Evolutionary conservation across 140 eudicot species (phyloP).

Genomic region (Bidens hawaiensis): DNA sequence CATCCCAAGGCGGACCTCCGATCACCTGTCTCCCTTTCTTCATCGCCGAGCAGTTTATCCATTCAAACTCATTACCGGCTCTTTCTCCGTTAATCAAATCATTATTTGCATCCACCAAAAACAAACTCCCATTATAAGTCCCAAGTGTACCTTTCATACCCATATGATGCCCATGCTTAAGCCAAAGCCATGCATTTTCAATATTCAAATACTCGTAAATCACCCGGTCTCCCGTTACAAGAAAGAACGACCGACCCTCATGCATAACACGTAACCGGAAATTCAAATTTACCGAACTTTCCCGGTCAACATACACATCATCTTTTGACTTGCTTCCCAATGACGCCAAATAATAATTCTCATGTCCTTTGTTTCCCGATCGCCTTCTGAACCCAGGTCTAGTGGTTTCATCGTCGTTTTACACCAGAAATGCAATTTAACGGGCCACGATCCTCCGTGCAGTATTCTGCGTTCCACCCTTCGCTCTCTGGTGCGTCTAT

Average conservation of each 20-base stretch:
- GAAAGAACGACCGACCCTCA: conserved; percentile 55
- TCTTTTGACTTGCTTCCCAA: conserved; percentile 28
- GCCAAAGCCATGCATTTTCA: conserved; percentile 71
- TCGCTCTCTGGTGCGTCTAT: conserved; percentile 88
- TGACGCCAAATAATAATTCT: conserved; percentile 33
- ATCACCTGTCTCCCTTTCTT: conserved; percentile 59
- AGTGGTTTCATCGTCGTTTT: conserved; percentile 29
- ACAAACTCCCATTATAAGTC: conserved; percentile 75
- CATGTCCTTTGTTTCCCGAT: conserved; percentile 32
- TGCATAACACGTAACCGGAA: conserved; percentile 67
- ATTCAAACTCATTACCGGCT: conserved; percentile 37
- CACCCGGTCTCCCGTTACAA: conserved; percentile 40
- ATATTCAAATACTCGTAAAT: conserved; percentile 54
- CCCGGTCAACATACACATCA: conserved; percentile 9
- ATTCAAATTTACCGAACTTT: conserved; percentile 25
- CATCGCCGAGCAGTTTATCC: conserved; percentile 78
- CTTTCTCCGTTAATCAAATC: conserved; percentile 70
- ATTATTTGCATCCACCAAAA: conserved; percentile 54
- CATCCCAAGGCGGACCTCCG: conserved; percentile 88
- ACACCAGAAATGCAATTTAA: conserved; percentile 65
- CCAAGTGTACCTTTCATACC: conserved; percentile 62
- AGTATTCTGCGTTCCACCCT: conserved; percentile 96
- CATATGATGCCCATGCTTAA: conserved; percentile 54
- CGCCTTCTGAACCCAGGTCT: conserved; percentile 41
- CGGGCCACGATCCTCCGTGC: conserved; percentile 78